Evolutionary conservation across 768 basidiomycete genomes (phyloP), one percentile per base, ranked within the genome.

Genomic region (Lactarius deliciosus): DNA sequence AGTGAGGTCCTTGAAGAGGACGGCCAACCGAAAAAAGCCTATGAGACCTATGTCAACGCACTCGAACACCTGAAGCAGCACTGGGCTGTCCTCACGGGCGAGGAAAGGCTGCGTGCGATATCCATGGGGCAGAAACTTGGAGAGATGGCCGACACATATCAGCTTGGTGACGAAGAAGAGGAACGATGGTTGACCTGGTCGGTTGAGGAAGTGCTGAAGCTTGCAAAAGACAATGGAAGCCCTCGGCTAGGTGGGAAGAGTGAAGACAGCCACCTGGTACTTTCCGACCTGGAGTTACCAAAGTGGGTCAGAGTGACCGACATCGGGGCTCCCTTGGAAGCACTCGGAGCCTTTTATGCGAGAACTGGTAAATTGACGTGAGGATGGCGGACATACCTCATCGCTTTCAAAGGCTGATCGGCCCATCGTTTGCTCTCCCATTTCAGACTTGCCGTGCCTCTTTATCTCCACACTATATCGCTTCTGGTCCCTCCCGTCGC

Each of bases 321-420:
- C 69, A 75, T 91, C 30, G 87, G 85, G 22, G 86, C 87, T 11
- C 89, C 88, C 1, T 78, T 91, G 40, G 88, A 89, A 70, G 84
- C 87, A 0, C 79, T 91, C 5, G 90, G 84, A 1, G 77, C 81
- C 5, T 85, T 86, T 61, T 89, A 90, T 68, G 82, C 83, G 5
- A 77, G 79, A 40, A 77, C 77, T 41, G 87, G 85, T 25, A 84
- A 83, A 64, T 69, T 79, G n/a, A 82, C 86, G 86, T 88, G 72
- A 65, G 83, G 77, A n/a, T 18, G 38, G 20, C 45, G 1, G 34
- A 60, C n/a, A 36, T 61, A 3, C 25, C 40, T 15, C 55, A 58
- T 30, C 45, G 61, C n/a, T 69, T 66, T 54, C 63, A 74, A 20
- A 9, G 50, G 57, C 40, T 65, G 32, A 61, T 71, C 47, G 34